Evolutionary conservation across 2,329 filamentous ascomycete genomes (phyloP), one percentile per base, ranked within the genome.

Genomic region (Fusarium guadeloupense): DNA sequence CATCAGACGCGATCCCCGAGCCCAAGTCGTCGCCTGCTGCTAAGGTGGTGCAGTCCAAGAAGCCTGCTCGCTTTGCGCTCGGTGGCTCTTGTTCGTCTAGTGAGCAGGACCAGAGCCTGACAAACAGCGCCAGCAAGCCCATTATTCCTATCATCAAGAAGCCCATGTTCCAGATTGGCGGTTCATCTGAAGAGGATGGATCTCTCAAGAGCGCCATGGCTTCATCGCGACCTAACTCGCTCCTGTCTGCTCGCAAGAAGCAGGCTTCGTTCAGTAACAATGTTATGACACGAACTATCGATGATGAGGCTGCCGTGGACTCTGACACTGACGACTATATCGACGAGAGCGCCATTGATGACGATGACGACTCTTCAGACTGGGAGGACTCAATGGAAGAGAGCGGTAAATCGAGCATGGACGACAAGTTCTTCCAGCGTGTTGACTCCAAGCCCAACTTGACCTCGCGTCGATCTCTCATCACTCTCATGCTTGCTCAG

Each of bases 381-480:
- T 85, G 85, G 80, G 82, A 89, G 70, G 81, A 85, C 69, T 92
- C 89, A 0, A 86, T 91, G 19, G 90, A 91, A 59, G 91, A 96
- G 67, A 95, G 90, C 72, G 90, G 89, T 53, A 90, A 91, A 66
- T 91, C 91, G 2, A 96, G 91, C 72, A 83, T 93, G 45, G 91
- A 95, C 59, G 90, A 95, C 58, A 88, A 86, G 70, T 82, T 92
- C 69, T 99, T 99, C 83, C 88, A 93, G 75, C 90, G 95, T 9
- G 93, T 98, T 42, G 92, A 97, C 74, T 97, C 93, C 34, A 88
- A 88, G 74, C 87, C 89, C 8, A 92, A 97, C 71, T 82, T 98
- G 21, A 89, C 90, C 3, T 96, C 94, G 2, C 88, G 91, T 42
- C 89, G 90, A 44, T 98, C 94, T 3, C 85, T 98, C 34, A 89